phyloP scores from a whole-genome alignment of 2,329 filamentous ascomycete species.

The Diaporthe sp. region DNA sequence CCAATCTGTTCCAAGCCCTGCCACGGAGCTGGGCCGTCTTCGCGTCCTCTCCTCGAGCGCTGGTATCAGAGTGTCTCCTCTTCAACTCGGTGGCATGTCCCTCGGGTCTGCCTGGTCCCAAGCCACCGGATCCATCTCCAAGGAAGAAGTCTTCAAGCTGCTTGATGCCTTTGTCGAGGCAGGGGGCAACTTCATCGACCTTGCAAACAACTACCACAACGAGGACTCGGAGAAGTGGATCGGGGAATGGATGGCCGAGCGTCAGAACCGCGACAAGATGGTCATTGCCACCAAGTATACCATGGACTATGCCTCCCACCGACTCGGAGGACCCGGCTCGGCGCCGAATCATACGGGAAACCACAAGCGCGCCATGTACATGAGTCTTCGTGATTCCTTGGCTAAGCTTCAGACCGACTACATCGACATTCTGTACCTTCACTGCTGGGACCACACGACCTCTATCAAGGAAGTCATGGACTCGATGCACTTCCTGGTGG shows the following conservation, averaged over 20 bases:
- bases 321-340: slow-evolving; percentile 40
- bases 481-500: slow-evolving; percentile 69
- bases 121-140: slow-evolving; percentile 63
- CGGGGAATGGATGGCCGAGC: slow-evolving; percentile 76
- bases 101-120: slow-evolving; percentile 25
- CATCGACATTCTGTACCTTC: slow-evolving; percentile 58
- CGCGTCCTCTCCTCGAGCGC: slow-evolving; percentile 74
- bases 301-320: slow-evolving; percentile 54
- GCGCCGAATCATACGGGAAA: slow-evolving; percentile 7
- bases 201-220: slow-evolving; percentile 74
- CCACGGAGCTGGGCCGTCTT: slow-evolving; percentile 71
- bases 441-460: slow-evolving; percentile 77
- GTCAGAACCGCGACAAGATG: slow-evolving; percentile 71
- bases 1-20: background rate
- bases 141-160: slow-evolving; percentile 70
- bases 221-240: slow-evolving; percentile 73
- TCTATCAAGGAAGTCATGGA: slow-evolving; percentile 77
- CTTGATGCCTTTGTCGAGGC: slow-evolving; percentile 73
- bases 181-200: slow-evolving; percentile 77
- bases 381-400: slow-evolving; percentile 14
- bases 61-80: slow-evolving; percentile 71
- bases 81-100: slow-evolving; percentile 61
- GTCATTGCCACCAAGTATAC: slow-evolving; percentile 77
- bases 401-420: slow-evolving; percentile 5
- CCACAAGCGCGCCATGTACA: slow-evolving; percentile 12